These are phyloP conservation scores for Diaporthe ilicicola DNA, from an alignment of 2,329 filamentous ascomycete genomes.

Conservation along the genomic window DNA sequence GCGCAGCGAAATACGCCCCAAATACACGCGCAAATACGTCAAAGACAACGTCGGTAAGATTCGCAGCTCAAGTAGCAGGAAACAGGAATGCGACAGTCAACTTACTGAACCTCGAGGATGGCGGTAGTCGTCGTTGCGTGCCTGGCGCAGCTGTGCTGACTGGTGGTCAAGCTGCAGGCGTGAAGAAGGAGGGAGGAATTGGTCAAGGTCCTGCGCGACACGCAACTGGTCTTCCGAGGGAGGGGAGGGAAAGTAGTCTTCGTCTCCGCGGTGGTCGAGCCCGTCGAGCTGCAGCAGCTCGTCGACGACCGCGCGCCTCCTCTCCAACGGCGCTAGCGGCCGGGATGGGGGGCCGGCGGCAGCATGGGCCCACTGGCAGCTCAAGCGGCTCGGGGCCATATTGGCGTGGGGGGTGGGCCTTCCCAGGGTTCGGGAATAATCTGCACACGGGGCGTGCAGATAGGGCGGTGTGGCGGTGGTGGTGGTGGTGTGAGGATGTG, in stretches of 20 bases:
- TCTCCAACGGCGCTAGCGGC: neutral
- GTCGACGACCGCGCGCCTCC: neutral
- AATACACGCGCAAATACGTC: neutral
- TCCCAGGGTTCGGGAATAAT: neutral
- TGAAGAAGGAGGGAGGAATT: conserved; percentile 9
- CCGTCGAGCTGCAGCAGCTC: neutral
- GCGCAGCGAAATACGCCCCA: neutral
- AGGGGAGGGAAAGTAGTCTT: neutral
- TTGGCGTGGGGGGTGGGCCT: neutral
- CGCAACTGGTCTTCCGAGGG: neutral
- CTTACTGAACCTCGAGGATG: neutral
- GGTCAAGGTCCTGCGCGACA: neutral
- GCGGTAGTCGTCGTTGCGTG: neutral
- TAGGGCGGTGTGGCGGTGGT: neutral
- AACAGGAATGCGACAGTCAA: neutral
- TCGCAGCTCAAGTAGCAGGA: neutral
- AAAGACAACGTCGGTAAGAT: neutral
- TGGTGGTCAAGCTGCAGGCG: conserved; percentile 20
- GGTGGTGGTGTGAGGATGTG: too few relatives aligned
- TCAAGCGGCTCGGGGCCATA: conserved; percentile 6
- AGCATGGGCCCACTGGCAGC: neutral
- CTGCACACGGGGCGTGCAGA: neutral
- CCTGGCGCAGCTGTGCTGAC: neutral
- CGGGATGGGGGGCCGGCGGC: neutral
- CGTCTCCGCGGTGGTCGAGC: neutral